Conservation (phyloP, 257 asterid genomes). For the Jasminum sambac region DNA sequence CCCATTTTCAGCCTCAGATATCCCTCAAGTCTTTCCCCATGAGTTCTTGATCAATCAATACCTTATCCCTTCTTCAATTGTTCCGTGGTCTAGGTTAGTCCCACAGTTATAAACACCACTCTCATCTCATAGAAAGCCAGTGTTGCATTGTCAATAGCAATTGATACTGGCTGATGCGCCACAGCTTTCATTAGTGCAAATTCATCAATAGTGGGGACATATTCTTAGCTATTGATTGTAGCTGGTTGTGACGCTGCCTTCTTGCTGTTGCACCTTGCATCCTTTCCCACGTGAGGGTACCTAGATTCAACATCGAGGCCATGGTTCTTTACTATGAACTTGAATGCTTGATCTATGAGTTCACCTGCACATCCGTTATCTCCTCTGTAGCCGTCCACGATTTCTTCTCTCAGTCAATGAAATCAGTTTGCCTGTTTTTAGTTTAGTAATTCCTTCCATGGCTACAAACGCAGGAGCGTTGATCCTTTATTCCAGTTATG, state of each 20-base stretch:
- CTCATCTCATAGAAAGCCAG: conserved; percentile 33
- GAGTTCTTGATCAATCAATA: conserved; percentile 46
- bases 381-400: conserved; percentile 39
- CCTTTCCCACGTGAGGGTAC: conserved; percentile 34
- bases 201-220: conserved; percentile 38
- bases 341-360: conserved; percentile 30
- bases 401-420: conserved; percentile 40
- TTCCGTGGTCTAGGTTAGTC: conserved; percentile 34
- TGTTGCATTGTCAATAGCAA: conserved; percentile 41
- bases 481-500: conserved; percentile 38
- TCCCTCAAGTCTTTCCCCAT: conserved; percentile 43
- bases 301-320: conserved; percentile 33
- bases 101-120: conserved; percentile 45
- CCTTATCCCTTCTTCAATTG: conserved; percentile 27
- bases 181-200: conserved; percentile 34
- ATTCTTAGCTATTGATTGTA: conserved; percentile 33
- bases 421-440: conserved; percentile 21
- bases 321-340: conserved; percentile 25
- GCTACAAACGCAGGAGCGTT: conserved; percentile 41
- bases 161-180: conserved; percentile 32
- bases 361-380: conserved; percentile 40
- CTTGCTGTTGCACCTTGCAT: conserved; percentile 30
- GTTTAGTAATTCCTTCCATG: conserved; percentile 35
- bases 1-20: conserved; percentile 40
- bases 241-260: conserved; percentile 27